Base-by-base conservation (phyloP, 345 rosid species). In the Lepidium sativum region DNA sequence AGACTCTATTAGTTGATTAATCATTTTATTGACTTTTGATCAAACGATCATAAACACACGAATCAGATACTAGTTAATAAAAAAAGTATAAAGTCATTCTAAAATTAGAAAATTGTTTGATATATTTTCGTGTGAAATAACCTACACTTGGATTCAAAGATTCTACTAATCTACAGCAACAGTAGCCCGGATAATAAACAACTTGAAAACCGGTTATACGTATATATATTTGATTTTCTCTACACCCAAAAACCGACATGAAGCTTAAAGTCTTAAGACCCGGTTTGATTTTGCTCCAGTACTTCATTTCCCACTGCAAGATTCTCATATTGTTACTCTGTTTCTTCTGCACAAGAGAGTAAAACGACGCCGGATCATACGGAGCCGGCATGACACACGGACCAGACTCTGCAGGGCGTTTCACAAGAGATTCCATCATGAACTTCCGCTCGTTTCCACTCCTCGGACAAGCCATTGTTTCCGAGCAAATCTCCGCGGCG, bases 361-460 rank as follows among this genome's bases (percentile, higher is more conserved):
- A 9, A 40, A 80, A 77, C n/a, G 82, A 80, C 1, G 77, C 59
- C 1, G 87, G 83, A 54, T 86, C 85, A 32, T 82, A 83, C 1
- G 94, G 85, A 25, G 85, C 82, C 5, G 87, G 80, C 78, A 89
- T 42, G 20, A 60, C 16, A 76, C 97, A 89, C 0, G 97, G 95
- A 32, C 80, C 56, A 18, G 66, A 67, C 1, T 80, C 73, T 2
- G 89, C 75, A 8, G 97, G 91, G 6, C 69, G 63, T 48, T 70
- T 83, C 72, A 86, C 95, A 33, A 86, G 17, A n/a, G 97, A 89
- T 38, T 83, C 89, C 34, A 40, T 50, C 86, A 86, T 82, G 55
- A 83, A 86, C 75, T 83, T 77, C 75, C 67, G 73, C 70, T 54
- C 75, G 20, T 70, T 21, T 54, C 87, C 89, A 0, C 43, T n/a